Conservation (phyloP, 495 filamentous ascomycete species). For the Arthonia radiata region DNA sequence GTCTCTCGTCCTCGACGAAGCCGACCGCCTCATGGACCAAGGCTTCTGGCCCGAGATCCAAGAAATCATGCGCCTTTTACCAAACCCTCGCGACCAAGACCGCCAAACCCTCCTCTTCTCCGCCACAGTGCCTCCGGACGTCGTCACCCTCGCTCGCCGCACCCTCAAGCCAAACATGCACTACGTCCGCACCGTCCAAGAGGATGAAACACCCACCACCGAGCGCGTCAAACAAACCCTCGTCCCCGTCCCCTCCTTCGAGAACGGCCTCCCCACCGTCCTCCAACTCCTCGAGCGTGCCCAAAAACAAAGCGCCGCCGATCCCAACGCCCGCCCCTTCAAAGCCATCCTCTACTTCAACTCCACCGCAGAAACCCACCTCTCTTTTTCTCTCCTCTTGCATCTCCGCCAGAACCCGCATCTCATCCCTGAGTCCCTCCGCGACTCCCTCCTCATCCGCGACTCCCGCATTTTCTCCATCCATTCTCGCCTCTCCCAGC, state of each 20-base stretch:
- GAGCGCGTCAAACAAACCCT: slow-evolving; percentile 56
- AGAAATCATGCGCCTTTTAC: slow-evolving; percentile 41
- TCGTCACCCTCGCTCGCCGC: slow-evolving; percentile 46
- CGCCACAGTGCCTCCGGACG: slow-evolving; percentile 66
- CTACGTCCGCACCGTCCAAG: slow-evolving; percentile 58
- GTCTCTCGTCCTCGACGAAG: slow-evolving; percentile 80
- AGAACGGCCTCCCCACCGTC: slow-evolving; percentile 53
- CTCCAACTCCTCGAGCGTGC: slow-evolving; percentile 45
- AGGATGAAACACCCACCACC: slow-evolving; percentile 65
- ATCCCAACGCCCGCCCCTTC: slow-evolving; percentile 33
- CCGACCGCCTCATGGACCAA: slow-evolving; percentile 72
- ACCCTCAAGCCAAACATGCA: slow-evolving; percentile 53
- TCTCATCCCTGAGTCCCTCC: too few relatives aligned
- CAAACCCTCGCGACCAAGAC: slow-evolving; percentile 29
- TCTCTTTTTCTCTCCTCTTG: too few relatives aligned
- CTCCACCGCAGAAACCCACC: too few relatives aligned
- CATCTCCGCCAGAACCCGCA: too few relatives aligned
- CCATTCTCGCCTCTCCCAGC: slow-evolving; percentile 56
- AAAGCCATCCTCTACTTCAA: slow-evolving; percentile 86
- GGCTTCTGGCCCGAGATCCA: slow-evolving; percentile 65
- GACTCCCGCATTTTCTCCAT: too few relatives aligned
- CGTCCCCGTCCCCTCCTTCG: slow-evolving; percentile 35
- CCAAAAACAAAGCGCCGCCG: too few relatives aligned
- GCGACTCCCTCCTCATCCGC: too few relatives aligned
- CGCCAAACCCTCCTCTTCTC: slow-evolving; percentile 88